Conservation (phyloP, 805 yeast species). For the Candida broadrunensis region DNA sequence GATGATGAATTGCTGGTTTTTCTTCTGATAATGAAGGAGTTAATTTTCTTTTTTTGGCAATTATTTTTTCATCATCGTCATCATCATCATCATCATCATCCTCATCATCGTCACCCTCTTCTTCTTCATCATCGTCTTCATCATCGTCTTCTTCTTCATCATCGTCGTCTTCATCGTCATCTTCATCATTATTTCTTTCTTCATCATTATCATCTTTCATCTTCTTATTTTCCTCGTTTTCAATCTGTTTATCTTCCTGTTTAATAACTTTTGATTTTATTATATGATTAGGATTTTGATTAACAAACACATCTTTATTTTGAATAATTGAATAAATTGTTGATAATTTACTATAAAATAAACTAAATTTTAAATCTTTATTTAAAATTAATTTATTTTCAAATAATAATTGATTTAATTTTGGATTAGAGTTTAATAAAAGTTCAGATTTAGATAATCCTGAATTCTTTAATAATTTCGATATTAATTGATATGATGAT, state of each 20-base stretch:
- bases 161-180: conserved; percentile 1
- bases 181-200: neutral
- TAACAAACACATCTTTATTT: conserved; percentile 16
- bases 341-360: conserved; percentile 25
- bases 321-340: conserved; percentile 17
- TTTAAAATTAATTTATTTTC: conserved; percentile 15
- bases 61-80: conserved; percentile 3
- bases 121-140: conserved; percentile 2
- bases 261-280: neutral
- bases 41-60: neutral
- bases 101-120: conserved; percentile 3
- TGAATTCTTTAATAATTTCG: conserved; percentile 20
- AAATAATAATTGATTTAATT: conserved; percentile 21
- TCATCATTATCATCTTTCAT: neutral
- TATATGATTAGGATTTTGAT: neutral
- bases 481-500: conserved; percentile 39
- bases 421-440: conserved; percentile 13
- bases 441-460: conserved; percentile 12
- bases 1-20: neutral
- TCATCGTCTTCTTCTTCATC: conserved; percentile 1
- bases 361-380: conserved; percentile 13
- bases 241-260: neutral
- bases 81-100: conserved; percentile 5
- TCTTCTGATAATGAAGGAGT: neutral
- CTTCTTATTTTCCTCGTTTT: neutral